A percentile compares a stretch with the other conserved stretches of the same genome.
phyloP scores from a whole-genome alignment of 371 early-diverging fungal species.

The Mortierella sp. region DNA sequence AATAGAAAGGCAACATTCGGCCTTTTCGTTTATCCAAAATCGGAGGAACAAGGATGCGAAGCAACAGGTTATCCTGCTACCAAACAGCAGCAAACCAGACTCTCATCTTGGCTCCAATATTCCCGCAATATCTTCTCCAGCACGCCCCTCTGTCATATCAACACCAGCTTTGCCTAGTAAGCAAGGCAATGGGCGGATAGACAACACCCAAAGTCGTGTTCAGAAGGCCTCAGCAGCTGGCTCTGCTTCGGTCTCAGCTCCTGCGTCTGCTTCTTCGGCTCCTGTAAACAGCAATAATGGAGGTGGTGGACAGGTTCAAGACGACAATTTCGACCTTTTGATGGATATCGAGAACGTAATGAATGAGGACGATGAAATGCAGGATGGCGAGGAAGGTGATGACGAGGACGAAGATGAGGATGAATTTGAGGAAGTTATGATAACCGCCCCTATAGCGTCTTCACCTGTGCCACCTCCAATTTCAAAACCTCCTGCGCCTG shows the following conservation, averaged over 20 bases:
- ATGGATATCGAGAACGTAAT: slow-evolving; percentile 35
- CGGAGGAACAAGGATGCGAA: slow-evolving; percentile 36
- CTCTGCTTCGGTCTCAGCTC: slow-evolving; percentile 2
- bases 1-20: slow-evolving; percentile 43
- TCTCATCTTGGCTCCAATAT: slow-evolving; percentile 21
- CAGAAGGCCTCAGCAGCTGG: slow-evolving; percentile 2
- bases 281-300: slow-evolving; percentile 1
- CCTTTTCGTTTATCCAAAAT: slow-evolving; percentile 39
- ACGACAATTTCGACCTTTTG: slow-evolving; percentile 26
- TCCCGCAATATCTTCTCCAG: slow-evolving; percentile 11
- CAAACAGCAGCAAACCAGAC: slow-evolving; percentile 26
- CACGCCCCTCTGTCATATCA: slow-evolving; percentile 7
- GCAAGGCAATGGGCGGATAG: slow-evolving; percentile 22
- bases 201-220: background rate
- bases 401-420: slow-evolving; percentile 42
- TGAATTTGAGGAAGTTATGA: slow-evolving; percentile 53
- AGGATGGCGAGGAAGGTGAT: slow-evolving; percentile 34
- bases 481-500: background rate
- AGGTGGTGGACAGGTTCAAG: slow-evolving; percentile 9
- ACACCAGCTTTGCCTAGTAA: slow-evolving; percentile 20
- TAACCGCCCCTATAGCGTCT: slow-evolving; percentile 53
- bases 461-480: slow-evolving; percentile 32
- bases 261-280: slow-evolving; percentile 6
- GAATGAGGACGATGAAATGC: slow-evolving; percentile 28
- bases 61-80: slow-evolving; percentile 33